These are phyloP conservation scores for Diaporthe citri DNA, from an alignment of 2,329 filamentous ascomycete species.

Conservation along the genomic window DNA sequence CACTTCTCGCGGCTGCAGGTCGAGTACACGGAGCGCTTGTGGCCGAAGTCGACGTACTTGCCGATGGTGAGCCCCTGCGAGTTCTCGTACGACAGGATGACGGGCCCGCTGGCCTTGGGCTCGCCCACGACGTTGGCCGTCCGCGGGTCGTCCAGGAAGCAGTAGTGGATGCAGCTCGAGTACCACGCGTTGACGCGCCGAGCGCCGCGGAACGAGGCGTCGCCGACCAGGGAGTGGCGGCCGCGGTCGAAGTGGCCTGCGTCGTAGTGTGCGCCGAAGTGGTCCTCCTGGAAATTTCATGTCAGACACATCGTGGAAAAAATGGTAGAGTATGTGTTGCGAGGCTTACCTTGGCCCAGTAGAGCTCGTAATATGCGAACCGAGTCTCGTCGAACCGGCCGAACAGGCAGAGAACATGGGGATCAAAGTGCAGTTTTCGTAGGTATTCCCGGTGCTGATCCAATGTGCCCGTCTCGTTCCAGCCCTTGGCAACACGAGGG, in stretches of 20 bases:
- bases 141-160: slow-evolving; percentile 69
- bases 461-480: slow-evolving; percentile 81
- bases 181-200: slow-evolving; percentile 70
- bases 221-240: slow-evolving; percentile 70
- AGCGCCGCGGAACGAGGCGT: slow-evolving; percentile 65
- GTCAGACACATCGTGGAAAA: background rate
- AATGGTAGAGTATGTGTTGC: slow-evolving; percentile 24
- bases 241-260: slow-evolving; percentile 70
- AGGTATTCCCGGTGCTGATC: slow-evolving; percentile 80
- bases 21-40: slow-evolving; percentile 54
- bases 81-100: slow-evolving; percentile 47
- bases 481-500: slow-evolving; percentile 79
- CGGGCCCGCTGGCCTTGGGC: slow-evolving; percentile 41
- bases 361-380: slow-evolving; percentile 83
- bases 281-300: slow-evolving; percentile 61
- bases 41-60: slow-evolving; percentile 54
- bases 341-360: slow-evolving; percentile 74
- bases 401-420: slow-evolving; percentile 76
- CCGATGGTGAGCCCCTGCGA: slow-evolving; percentile 47
- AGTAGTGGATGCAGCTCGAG: slow-evolving; percentile 69
- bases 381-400: slow-evolving; percentile 75
- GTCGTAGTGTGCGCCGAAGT: slow-evolving; percentile 69
- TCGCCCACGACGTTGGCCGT: slow-evolving; percentile 63
- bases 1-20: slow-evolving; percentile 54
- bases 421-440: slow-evolving; percentile 74